Evolutionary conservation across 202 grass and related monocot genomes (phyloP), one percentile per base, ranked within the genome.

Genomic region (Panicum virgatum): DNA sequence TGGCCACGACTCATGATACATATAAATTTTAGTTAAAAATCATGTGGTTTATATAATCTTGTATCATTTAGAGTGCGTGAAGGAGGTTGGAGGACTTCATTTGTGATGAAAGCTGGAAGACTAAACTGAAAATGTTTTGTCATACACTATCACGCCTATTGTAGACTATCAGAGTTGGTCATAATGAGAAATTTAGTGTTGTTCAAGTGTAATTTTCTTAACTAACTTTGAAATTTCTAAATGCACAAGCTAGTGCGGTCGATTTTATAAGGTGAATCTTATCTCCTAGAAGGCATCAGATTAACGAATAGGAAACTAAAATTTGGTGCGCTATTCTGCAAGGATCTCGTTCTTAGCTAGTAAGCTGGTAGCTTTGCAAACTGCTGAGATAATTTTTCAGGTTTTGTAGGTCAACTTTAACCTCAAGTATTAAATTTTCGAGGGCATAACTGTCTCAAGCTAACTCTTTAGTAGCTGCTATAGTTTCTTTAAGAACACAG

Each of bases 21-120:
- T 78, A 36, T 65, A 22, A 48, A 23, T 20, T 76, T n/a, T 26
- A 3, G 51, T 68, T 0, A 69, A 29, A n/a, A 57, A 15, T 65
- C 29, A 1, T 75, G 46, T 83, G n/a, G 11, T 73, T 46, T 64
- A 27, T 57, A 83, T 47, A 79, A 66, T 4, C 47, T 86, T 66
- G 9, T 73, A n/a, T 75, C 68, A 45, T 62, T 54, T 53, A n/a
- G 59, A 69, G 30, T 67, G 27, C 66, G 56, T 48, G 42, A 66
- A 13, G 36, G 51, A 22, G 20, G 22, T 53, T 27, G 26, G 2
- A 27, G 23, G 15, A 43, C 36, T 76, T 54, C 1, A 3, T 76
- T 77, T 62, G 46, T 82, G 25, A n/a, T 75, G 64, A 45, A 7
- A 62, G 25, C 36, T 77, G 12, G 54, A 68, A 42, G 5, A 30